phyloP scores from a whole-genome alignment of 1,284 basidiomycete genomes.

The Leccinum pachyderme region DNA sequence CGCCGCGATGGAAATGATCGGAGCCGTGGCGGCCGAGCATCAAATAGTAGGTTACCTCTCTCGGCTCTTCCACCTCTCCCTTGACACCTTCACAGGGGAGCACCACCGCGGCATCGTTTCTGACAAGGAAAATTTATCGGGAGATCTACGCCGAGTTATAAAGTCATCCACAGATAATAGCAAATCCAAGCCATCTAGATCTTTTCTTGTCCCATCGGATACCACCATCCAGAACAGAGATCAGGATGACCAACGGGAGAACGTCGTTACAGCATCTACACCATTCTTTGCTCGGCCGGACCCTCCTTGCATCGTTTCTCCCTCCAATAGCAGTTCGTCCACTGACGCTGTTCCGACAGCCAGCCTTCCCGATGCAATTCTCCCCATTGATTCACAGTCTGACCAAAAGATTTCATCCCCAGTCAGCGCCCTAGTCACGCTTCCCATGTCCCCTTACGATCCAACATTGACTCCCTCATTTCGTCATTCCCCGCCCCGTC shows the following conservation, averaged over 20 bases:
- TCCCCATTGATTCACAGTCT: background rate
- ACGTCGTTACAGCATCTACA: background rate
- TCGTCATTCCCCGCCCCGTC: slow-evolving; percentile 66
- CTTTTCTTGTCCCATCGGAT: slow-evolving; percentile 24
- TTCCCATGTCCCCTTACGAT: slow-evolving; percentile 69
- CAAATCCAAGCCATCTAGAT: slow-evolving; percentile 20
- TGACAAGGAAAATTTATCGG: slow-evolving; percentile 35
- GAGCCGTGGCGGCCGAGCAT: slow-evolving; percentile 51
- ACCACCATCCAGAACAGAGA: slow-evolving; percentile 10
- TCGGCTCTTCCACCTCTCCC: background rate
- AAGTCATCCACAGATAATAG: slow-evolving; percentile 22
- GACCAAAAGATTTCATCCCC: slow-evolving; percentile 23
- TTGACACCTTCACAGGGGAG: slow-evolving; percentile 32
- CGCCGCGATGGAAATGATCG: slow-evolving; percentile 66
- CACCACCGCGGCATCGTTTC: slow-evolving; percentile 28
- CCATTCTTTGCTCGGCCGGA: slow-evolving; percentile 17
- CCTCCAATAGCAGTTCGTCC: slow-evolving; percentile 2
- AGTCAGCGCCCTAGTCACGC: slow-evolving; percentile 21
- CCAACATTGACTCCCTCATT: slow-evolving; percentile 69
- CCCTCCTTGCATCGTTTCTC: slow-evolving; percentile 15
- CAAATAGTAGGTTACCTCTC: slow-evolving; percentile 51
- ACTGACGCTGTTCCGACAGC: slow-evolving; percentile 3
- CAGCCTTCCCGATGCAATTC: background rate
- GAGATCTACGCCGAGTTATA: slow-evolving; percentile 29
- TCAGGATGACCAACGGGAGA: slow-evolving; percentile 15